A percentile compares a stretch with the other conserved stretches of the same genome.
These are phyloP conservation scores for Beauveria sp. DNA, from an alignment of 2,329 filamentous ascomycete species.

Conservation along the genomic window DNA sequence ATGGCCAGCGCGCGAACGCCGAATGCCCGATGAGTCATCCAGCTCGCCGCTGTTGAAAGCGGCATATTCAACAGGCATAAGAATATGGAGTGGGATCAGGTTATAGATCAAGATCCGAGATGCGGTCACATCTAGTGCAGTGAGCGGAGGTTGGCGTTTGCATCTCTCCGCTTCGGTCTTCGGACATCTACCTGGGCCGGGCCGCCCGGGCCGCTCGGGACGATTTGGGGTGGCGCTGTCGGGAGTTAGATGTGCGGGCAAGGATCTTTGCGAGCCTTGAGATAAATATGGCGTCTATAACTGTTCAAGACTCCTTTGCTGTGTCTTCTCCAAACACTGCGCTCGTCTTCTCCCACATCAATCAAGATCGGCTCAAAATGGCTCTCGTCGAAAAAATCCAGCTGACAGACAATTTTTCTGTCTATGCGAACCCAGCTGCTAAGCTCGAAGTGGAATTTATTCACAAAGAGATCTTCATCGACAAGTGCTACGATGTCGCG, in stretches of 20 bases:
- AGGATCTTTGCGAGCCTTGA: not conserved
- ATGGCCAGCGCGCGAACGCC: not conserved
- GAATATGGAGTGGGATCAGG: not conserved
- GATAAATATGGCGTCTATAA: not conserved
- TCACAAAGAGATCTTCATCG: constrained; percentile 18
- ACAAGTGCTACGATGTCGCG: constrained; percentile 17
- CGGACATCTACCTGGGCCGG: not conserved
- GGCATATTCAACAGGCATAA: not conserved
- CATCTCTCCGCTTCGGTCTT: not conserved
- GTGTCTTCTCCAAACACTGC: too few species aligned
- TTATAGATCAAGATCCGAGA: not conserved
- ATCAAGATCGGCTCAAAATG: not conserved
- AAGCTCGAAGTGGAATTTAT: constrained; percentile 15
- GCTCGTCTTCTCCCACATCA: not conserved
- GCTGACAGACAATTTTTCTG: not conserved
- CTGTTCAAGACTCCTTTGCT: not conserved
- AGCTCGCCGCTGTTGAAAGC: not conserved
- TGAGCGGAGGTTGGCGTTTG: not conserved
- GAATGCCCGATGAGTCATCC: not conserved
- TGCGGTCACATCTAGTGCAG: not conserved
- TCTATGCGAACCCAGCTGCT: not conserved
- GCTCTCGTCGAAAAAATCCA: not conserved
- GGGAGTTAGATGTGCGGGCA: not conserved
- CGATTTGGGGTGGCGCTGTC: not conserved
- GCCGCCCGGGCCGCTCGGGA: not conserved